phyloP scores from a whole-genome alignment of 495 filamentous ascomycete species.

The Aspergillus wentii region DNA sequence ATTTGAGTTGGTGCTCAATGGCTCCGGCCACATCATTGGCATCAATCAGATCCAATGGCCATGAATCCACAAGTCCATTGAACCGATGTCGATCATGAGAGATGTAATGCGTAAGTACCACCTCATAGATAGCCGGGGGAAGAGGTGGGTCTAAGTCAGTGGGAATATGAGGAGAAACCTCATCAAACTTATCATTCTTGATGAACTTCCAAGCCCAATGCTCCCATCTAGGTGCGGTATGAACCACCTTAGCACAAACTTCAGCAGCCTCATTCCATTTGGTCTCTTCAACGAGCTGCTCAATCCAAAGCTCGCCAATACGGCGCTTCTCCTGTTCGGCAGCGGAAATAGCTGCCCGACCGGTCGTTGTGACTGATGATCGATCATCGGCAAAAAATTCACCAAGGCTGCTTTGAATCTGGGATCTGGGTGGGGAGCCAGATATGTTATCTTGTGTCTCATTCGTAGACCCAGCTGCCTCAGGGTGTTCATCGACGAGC shows the following conservation, averaged over 20 bases:
- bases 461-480: constrained; percentile 30
- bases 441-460: constrained; percentile 52
- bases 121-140: constrained; percentile 79
- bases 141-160: constrained; percentile 70
- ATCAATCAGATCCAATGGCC: constrained; percentile 83
- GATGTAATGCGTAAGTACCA: constrained; percentile 82
- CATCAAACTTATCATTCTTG: constrained; percentile 75
- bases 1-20: constrained; percentile 69
- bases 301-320: constrained; percentile 89
- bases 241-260: constrained; percentile 73
- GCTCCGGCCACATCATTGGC: constrained; percentile 60
- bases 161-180: constrained; percentile 82
- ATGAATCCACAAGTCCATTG: constrained; percentile 72
- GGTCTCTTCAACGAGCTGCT: constrained; percentile 66
- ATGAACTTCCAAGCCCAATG: constrained; percentile 92
- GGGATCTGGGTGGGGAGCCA: constrained; percentile 45
- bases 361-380: constrained; percentile 51
- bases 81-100: constrained; percentile 61
- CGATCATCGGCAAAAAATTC: constrained; percentile 77
- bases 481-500: constrained; percentile 76
- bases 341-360: constrained; percentile 45
- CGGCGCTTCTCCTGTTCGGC: constrained; percentile 86
- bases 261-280: constrained; percentile 76
- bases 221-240: constrained; percentile 80
- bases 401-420: constrained; percentile 54